These are phyloP conservation scores for Alternaria postmessia DNA, from an alignment of 2,329 filamentous ascomycete genomes.

Conservation along the genomic window DNA sequence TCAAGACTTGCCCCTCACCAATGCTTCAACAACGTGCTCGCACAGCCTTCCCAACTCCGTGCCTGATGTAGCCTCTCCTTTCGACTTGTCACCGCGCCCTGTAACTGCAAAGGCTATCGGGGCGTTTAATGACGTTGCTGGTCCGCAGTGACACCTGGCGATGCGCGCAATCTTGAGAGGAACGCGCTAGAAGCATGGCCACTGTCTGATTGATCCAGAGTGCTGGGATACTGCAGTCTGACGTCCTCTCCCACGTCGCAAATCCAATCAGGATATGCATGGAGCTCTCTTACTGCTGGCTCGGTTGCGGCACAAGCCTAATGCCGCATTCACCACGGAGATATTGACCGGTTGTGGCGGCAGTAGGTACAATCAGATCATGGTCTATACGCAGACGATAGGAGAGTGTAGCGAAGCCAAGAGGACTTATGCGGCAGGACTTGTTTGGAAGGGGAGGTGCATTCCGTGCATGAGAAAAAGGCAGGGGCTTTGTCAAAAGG, in stretches of 20 bases:
- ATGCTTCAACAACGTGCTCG: conserved; percentile 1
- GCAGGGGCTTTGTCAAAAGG: conserved; percentile 1
- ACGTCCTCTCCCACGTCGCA: conserved; percentile 10
- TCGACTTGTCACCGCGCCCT: conserved; percentile 11
- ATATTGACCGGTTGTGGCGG: conserved; percentile 16
- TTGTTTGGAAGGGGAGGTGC: neutral
- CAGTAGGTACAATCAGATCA: neutral
- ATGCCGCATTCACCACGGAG: conserved; percentile 12
- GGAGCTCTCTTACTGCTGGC: neutral
- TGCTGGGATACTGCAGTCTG: conserved; percentile 13
- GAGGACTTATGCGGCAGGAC: neutral
- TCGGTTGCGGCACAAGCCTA: conserved; percentile 14
- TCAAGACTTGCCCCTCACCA: neutral
- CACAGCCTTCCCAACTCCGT: neutral
- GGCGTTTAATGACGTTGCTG: conserved; percentile 6
- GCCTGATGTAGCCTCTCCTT: neutral
- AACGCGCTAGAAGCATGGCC: conserved; percentile 20
- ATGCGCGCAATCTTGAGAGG: conserved; percentile 6
- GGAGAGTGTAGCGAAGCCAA: conserved; percentile 9
- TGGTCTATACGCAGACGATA: conserved; percentile 9
- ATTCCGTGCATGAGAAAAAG: conserved; percentile 1
- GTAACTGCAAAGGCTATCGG: neutral
- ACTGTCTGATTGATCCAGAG: conserved; percentile 5
- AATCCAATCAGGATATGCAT: conserved; percentile 7
- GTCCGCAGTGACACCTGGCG: conserved; percentile 5